phyloP scores from a whole-genome alignment of 2,329 filamentous ascomycete genomes.

The Dactylonectria macrodidyma region DNA sequence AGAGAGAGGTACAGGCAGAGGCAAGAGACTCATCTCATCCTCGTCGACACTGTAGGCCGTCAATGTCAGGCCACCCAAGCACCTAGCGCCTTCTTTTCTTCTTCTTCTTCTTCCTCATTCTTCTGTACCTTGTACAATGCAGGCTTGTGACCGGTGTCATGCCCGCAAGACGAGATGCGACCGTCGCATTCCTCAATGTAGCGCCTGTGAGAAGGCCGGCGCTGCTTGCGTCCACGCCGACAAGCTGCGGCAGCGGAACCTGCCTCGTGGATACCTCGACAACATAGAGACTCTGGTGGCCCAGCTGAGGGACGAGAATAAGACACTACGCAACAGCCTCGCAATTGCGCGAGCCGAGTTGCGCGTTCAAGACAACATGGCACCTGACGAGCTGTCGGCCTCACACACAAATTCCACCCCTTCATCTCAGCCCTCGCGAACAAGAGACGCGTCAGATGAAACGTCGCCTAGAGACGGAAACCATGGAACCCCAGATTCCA shows the following conservation, averaged over 20 bases:
- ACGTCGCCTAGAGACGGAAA: too few species aligned
- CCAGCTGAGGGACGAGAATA: slow-evolving; percentile 22
- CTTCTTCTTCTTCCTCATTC: too few species aligned
- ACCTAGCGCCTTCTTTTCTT: too few species aligned
- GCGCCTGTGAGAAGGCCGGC: slow-evolving; percentile 25
- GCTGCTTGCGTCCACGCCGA: slow-evolving; percentile 23
- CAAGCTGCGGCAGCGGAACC: slow-evolving; percentile 27
- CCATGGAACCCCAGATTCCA: slow-evolving; percentile 2
- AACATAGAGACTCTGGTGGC: slow-evolving; percentile 16
- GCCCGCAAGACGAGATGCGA: slow-evolving; percentile 29
- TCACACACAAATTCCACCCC: neutral
- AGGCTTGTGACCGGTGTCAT: slow-evolving; percentile 30
- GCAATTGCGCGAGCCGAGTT: slow-evolving; percentile 13
- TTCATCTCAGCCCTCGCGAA: neutral
- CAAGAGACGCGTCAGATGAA: too few species aligned
- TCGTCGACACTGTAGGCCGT: too few species aligned
- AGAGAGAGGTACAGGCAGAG: too few species aligned
- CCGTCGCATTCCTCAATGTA: slow-evolving; percentile 27
- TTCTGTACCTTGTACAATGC: slow-evolving; percentile 1
- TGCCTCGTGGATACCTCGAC: slow-evolving; percentile 24
- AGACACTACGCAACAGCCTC: slow-evolving; percentile 8
- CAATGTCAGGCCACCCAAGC: too few species aligned
- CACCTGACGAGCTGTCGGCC: neutral
- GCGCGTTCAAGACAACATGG: neutral
- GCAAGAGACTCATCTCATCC: too few species aligned